Conservation (phyloP, 208 protist species). For the Naegleria fowleri region DNA sequence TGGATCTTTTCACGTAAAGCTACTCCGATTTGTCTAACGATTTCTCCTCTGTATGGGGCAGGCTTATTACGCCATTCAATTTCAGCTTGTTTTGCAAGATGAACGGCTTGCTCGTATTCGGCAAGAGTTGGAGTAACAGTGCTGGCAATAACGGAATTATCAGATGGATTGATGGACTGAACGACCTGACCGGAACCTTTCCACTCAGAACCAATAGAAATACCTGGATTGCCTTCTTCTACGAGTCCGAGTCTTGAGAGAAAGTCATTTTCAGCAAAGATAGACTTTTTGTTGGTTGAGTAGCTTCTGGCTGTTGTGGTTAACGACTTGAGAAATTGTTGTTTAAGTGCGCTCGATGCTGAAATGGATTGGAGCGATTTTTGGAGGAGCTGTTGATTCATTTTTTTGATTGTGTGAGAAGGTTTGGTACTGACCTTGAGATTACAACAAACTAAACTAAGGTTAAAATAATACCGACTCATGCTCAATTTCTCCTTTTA, state of each 20-base stretch:
- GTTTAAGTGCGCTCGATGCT: too few species aligned
- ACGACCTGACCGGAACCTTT: slow-evolving; percentile 32
- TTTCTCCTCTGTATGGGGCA: slow-evolving; percentile 58
- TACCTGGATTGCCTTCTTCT: slow-evolving; percentile 47
- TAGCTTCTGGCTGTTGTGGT: too few species aligned
- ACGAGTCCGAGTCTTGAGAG: slow-evolving; percentile 44
- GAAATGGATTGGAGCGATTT: too few species aligned
- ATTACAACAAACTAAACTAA: too few species aligned
- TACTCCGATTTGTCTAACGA: slow-evolving; percentile 60
- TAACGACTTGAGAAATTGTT: too few species aligned
- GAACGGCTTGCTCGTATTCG: slow-evolving; percentile 34
- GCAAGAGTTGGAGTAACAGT: slow-evolving; percentile 31
- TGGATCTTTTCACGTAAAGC: slow-evolving; percentile 46
- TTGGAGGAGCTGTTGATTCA: too few species aligned
- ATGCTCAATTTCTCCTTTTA: too few species aligned
- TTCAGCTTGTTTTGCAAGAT: slow-evolving; percentile 22
- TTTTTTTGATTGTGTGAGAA: too few species aligned
- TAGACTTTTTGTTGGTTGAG: neutral
- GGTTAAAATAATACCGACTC: too few species aligned
- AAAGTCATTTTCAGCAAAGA: slow-evolving; percentile 31
- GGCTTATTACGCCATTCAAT: slow-evolving; percentile 40
- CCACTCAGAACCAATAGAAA: slow-evolving; percentile 51
- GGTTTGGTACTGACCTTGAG: too few species aligned
- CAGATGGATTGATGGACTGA: slow-evolving; percentile 42
- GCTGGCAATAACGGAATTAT: slow-evolving; percentile 43